Evolutionary conservation across 176 grass and related monocot genomes (phyloP).

Genomic region (Carex cristatella): DNA sequence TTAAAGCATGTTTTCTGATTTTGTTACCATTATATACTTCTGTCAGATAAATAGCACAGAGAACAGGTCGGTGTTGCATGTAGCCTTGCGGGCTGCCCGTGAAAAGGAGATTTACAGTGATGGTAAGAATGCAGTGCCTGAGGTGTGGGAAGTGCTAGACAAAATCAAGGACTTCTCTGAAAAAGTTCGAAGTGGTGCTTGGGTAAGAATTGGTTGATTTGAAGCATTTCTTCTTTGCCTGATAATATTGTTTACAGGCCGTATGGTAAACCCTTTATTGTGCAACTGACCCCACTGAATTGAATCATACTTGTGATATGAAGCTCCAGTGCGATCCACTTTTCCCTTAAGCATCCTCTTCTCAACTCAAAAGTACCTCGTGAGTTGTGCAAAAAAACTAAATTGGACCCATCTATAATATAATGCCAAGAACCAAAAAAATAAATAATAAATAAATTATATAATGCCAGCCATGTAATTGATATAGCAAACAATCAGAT

Average conservation of each 20-base stretch:
- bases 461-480: neutral
- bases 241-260: neutral
- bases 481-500: conserved; percentile 7
- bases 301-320: neutral
- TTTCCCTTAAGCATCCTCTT: neutral
- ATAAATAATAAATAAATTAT: neutral
- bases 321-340: neutral
- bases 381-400: neutral
- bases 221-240: neutral
- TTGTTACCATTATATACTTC: conserved; percentile 16
- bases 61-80: conserved; percentile 88
- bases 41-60: conserved; percentile 85
- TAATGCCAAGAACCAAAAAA: too few species aligned
- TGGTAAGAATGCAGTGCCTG: conserved; percentile 66
- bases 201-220: conserved; percentile 44
- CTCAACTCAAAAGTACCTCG: neutral
- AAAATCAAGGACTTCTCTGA: conserved; percentile 97
- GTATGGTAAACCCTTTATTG: neutral
- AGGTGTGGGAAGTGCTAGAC: conserved; percentile 84
- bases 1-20: neutral
- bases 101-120: conserved; percentile 65
- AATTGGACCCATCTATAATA: neutral
- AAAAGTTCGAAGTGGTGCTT: conserved; percentile 73
- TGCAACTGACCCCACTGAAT: neutral
- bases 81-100: conserved; percentile 72